These are phyloP conservation scores for Petunia axillaris DNA, from an alignment of 257 asterid genomes.

Conservation along the genomic window DNA sequence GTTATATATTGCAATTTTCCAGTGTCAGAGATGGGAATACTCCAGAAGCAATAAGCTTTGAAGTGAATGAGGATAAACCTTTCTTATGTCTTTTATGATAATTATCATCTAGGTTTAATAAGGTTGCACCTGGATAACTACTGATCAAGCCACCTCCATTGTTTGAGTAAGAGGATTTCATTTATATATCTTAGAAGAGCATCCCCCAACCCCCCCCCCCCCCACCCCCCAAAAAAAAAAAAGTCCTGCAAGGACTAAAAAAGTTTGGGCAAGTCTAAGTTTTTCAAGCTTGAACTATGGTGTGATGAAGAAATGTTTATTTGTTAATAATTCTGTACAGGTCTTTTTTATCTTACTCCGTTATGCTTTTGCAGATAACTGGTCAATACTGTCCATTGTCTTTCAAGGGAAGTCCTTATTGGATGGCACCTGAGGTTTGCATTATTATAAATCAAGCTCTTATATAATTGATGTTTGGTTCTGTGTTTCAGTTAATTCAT, in stretches of 20 bases:
- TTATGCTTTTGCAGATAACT: slow-evolving; percentile 58
- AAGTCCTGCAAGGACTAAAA: too few relatives aligned
- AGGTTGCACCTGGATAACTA: background rate
- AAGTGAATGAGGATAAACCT: background rate
- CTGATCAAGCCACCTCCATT: background rate
- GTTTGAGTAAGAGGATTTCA: background rate
- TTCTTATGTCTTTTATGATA: background rate
- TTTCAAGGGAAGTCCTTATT: slow-evolving; percentile 74
- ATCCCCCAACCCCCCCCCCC: too few relatives aligned
- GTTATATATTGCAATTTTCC: background rate
- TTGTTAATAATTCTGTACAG: background rate
- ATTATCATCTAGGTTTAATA: background rate
- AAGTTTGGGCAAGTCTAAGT: too few relatives aligned
- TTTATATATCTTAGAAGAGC: too few relatives aligned
- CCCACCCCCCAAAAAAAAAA: too few relatives aligned
- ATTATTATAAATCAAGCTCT: background rate
- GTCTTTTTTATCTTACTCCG: background rate
- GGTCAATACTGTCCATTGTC: slow-evolving; percentile 74
- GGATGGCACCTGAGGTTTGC: slow-evolving; percentile 96
- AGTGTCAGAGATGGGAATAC: background rate
- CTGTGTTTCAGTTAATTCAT: slow-evolving; percentile 16
- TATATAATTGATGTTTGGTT: background rate
- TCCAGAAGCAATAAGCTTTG: background rate
- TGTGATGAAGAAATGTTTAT: background rate
- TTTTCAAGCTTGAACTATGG: background rate